Percentiles rank a stretch among this genome's conserved stretches.
Evolutionary conservation across 73 alveolate species (phyloP).

Genomic region (Paramecium sexaurelia): DNA sequence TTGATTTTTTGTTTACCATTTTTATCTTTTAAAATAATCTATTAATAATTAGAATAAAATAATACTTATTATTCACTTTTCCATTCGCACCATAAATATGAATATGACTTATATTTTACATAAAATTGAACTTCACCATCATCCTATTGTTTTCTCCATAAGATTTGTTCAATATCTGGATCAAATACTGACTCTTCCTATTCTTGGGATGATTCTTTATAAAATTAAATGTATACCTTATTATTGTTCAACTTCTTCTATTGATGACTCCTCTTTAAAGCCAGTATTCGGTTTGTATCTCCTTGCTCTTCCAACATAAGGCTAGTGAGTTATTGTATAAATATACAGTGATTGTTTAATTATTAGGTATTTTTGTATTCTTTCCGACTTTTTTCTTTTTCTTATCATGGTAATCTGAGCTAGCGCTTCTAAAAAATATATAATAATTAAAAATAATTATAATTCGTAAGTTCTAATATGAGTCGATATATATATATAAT

Average conservation of each 20-base stretch:
- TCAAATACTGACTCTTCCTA: slow-evolving; percentile 56
- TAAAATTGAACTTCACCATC: slow-evolving; percentile 32
- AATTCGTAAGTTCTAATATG: slow-evolving; percentile 22
- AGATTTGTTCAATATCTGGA: slow-evolving; percentile 67
- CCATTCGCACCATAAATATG: slow-evolving; percentile 70
- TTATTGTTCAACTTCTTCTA: neutral
- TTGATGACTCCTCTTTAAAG: neutral
- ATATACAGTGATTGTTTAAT: neutral
- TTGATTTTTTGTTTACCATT: slow-evolving; percentile 63
- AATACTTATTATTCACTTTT: slow-evolving; percentile 40
- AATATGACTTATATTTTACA: slow-evolving; percentile 54
- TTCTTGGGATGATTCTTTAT: slow-evolving; percentile 35
- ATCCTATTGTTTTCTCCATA: slow-evolving; percentile 40
- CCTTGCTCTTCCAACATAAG: neutral
- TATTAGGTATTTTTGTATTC: neutral
- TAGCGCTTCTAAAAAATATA: slow-evolving; percentile 24
- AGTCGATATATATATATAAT: neutral
- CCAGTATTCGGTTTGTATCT: neutral
- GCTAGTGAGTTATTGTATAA: neutral
- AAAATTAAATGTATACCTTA: slow-evolving; percentile 35
- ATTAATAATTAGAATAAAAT: neutral
- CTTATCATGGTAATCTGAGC: slow-evolving; percentile 27
- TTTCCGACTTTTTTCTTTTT: slow-evolving; percentile 27
- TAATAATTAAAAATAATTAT: neutral
- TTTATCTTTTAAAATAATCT: slow-evolving; percentile 46